Base-by-base conservation (phyloP, 2,329 filamentous ascomycete species). In the Myriosclerotinia scirpicola region DNA sequence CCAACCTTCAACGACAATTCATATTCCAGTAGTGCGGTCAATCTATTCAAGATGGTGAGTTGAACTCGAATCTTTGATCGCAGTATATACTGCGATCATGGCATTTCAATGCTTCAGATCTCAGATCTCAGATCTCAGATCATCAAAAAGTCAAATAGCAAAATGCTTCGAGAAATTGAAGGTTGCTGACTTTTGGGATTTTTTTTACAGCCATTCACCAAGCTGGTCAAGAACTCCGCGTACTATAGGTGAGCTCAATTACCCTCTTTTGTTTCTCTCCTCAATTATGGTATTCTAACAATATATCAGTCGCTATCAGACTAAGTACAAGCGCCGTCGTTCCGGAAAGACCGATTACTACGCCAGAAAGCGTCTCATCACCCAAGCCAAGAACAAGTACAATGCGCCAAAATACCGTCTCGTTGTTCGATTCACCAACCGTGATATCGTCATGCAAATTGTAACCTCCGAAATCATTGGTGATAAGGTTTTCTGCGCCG, bases 321-420 rank as follows among this genome's bases (percentile, higher is more conserved):
- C 95, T 81, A 99, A 99, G 90, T 99, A 97, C 91, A 95, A 93
- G 87, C 93, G 95, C 81, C 90, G 95, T 83, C 89, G 92, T 76
- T 80, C 90, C 79, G 95, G 95, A 81, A 99, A 99, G 91, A 99
- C 95, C 85, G 95, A 99, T 82, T 99, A 99, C 92, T 98, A 97
- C 83, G 95, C 95, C 81, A 94, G 95, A 82, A 98, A 98, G 92
- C 91, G 95, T 80, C 88, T 99, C 83, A 95, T 98, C 87, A 93
- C 92, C 86, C 95, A 99, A 88, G 95, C 95, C 85, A 99, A 98
- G 92, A 99, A 99, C 92, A 99, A 99, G 91, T 99, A 98, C 91
- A 96, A 96, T 85, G 91, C 95, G 73, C 95, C 95, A 84, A 99
- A 99, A 89, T 98, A 99, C 90, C 92, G 95, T 80, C 90, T 99